Conservation (phyloP, 176 grass and related monocot genomes). For the Oryza coarctata region DNA sequence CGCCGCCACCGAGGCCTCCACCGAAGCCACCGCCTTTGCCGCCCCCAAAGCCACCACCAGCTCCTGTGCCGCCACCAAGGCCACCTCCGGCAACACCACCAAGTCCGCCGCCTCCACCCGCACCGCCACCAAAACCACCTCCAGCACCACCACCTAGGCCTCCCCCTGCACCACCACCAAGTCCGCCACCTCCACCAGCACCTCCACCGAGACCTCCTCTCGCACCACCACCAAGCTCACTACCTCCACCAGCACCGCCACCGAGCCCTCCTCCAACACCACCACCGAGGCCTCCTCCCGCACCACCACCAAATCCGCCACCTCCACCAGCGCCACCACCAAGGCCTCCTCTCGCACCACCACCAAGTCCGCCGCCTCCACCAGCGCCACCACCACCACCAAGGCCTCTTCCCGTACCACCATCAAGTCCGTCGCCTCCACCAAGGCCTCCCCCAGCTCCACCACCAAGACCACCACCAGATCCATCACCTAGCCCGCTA, state of each 20-base stretch:
- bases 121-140: neutral
- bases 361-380: neutral
- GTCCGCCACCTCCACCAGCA: constrained; percentile 27
- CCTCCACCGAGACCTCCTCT: constrained; percentile 23
- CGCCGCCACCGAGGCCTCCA: constrained; percentile 17
- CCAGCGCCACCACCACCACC: neutral
- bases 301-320: neutral
- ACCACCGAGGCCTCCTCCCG: constrained; percentile 17
- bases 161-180: constrained; percentile 28
- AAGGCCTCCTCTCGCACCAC: neutral
- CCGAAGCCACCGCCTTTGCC: constrained; percentile 17
- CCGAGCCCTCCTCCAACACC: constrained; percentile 2
- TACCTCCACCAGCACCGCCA: constrained; percentile 23
- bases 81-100: neutral
- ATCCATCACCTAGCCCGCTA: constrained; percentile 27
- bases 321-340: constrained; percentile 20
- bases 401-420: neutral
- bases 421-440: constrained; percentile 15
- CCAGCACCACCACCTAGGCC: constrained; percentile 34
- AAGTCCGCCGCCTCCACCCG: constrained; percentile 24
- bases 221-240: constrained; percentile 22
- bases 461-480: constrained; percentile 25
- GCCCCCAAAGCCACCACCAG: neutral
- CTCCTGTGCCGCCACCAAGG: no score
- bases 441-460: constrained; percentile 19